phyloP scores from a whole-genome alignment of 2,329 filamentous ascomycete species.

The Ustulina deusta region DNA sequence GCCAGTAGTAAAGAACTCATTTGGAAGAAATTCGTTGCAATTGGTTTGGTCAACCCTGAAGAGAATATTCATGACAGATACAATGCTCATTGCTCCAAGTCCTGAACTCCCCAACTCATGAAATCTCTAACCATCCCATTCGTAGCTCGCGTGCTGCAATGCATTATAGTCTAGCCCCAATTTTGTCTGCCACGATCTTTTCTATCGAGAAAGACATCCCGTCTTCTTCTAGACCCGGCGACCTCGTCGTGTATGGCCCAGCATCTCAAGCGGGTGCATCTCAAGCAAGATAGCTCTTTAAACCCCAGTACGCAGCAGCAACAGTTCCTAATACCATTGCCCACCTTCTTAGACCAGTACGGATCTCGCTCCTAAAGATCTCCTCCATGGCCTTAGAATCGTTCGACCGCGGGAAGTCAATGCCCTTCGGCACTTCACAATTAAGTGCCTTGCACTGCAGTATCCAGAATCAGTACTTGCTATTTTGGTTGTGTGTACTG shows the following conservation, averaged over 20 bases:
- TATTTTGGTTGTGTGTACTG: background rate
- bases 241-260: slow-evolving; percentile 8
- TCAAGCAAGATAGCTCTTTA: slow-evolving; percentile 33
- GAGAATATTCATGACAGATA: background rate
- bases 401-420: slow-evolving; percentile 44
- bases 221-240: background rate
- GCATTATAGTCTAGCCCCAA: background rate
- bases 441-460: slow-evolving; percentile 40
- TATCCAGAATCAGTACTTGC: background rate
- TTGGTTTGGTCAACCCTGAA: background rate
- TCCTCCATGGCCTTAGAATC: slow-evolving; percentile 44
- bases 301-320: slow-evolving; percentile 33
- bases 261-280: background rate
- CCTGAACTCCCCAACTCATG: slow-evolving; percentile 19
- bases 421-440: slow-evolving; percentile 40
- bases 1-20: background rate
- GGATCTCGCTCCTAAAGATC: slow-evolving; percentile 43
- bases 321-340: slow-evolving; percentile 37
- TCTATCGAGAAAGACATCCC: background rate
- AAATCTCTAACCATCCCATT: slow-evolving; percentile 1
- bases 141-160: background rate
- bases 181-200: background rate
- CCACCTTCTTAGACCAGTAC: slow-evolving; percentile 40
- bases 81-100: background rate
- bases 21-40: background rate